These are phyloP conservation scores for Cucurbita argyrosperma DNA, from an alignment of 306 rosid species.

Conservation along the genomic window DNA sequence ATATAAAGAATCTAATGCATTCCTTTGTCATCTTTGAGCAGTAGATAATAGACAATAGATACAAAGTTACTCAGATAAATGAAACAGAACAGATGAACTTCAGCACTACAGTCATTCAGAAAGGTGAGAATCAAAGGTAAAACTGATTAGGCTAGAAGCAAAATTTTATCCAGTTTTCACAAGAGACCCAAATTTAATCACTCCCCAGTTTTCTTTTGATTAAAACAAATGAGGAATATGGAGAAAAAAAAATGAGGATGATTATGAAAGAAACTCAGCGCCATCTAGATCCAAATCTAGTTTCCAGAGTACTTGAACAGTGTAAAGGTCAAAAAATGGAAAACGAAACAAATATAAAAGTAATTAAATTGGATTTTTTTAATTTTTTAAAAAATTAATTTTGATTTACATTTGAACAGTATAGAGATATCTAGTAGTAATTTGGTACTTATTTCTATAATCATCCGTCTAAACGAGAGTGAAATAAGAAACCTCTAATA, in stretches of 20 bases:
- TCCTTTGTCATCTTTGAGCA: neutral
- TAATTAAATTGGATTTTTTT: too few species aligned
- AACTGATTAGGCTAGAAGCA: neutral
- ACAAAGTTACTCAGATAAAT: neutral
- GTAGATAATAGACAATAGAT: neutral
- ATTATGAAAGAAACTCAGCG: neutral
- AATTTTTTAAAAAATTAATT: too few species aligned
- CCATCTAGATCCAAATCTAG: neutral
- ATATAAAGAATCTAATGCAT: neutral
- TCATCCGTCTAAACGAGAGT: neutral
- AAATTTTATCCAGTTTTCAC: neutral
- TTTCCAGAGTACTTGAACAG: neutral
- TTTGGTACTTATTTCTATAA: too few species aligned
- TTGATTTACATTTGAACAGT: too few species aligned
- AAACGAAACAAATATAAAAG: too few species aligned
- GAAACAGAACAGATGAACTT: neutral
- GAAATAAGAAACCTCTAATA: neutral
- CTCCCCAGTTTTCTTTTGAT: neutral
- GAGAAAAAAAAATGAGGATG: neutral
- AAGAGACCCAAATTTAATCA: neutral
- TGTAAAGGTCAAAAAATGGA: neutral
- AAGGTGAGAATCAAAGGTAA: neutral
- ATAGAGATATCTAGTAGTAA: too few species aligned
- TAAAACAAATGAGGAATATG: neutral
- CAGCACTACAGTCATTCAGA: neutral